phyloP scores from a whole-genome alignment of 148 eudicot genomes.

The Rhododendron mucronatum region DNA sequence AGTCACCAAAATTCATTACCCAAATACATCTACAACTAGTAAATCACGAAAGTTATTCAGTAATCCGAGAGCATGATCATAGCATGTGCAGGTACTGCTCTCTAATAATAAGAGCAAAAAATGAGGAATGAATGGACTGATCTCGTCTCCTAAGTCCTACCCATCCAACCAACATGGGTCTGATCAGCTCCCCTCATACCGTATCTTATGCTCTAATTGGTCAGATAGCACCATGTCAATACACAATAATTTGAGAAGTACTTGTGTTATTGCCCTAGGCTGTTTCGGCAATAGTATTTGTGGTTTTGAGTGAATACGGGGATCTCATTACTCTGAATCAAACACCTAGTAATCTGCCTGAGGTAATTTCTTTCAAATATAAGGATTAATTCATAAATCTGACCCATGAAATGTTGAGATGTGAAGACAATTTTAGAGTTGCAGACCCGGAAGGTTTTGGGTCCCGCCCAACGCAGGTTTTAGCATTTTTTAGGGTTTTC shows the following conservation, averaged over 20 bases:
- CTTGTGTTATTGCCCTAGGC: not conserved
- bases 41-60: not conserved
- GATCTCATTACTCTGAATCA: not conserved
- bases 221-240: not conserved
- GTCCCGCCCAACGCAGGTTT: too few species aligned
- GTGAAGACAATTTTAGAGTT: too few species aligned
- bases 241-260: not conserved
- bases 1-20: constrained; percentile 2
- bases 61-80: not conserved
- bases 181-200: not conserved
- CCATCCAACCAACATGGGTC: not conserved
- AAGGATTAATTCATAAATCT: not conserved
- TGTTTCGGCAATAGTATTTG: not conserved
- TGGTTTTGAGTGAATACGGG: not conserved
- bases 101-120: not conserved
- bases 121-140: not conserved
- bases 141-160: not conserved
- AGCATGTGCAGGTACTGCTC: not conserved
- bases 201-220: not conserved
- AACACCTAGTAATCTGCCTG: not conserved
- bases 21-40: not conserved
- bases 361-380: not conserved
- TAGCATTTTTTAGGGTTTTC: too few species aligned
- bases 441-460: too few species aligned
- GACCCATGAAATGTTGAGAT: not conserved